Percentiles rank a stretch among this genome's conserved stretches.
phyloP scores from a whole-genome alignment of 1,284 basidiomycete genomes.

The Fomitopsis betulina region DNA sequence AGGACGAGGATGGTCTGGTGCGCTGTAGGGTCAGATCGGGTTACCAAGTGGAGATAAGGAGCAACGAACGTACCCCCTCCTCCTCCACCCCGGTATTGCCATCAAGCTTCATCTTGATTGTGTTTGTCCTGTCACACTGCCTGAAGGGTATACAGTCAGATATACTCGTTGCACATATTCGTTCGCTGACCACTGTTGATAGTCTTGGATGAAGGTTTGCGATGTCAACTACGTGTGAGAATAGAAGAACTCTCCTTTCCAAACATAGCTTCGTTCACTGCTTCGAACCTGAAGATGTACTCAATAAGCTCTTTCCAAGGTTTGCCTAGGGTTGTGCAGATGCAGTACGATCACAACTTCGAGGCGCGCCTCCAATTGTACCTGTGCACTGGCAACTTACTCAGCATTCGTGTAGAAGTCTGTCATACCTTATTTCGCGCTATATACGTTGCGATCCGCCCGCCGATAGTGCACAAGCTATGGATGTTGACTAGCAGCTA shows the following conservation, averaged over 20 bases:
- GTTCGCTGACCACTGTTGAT: constrained; percentile 21
- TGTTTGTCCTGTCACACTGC: constrained; percentile 35
- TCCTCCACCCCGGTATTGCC: constrained; percentile 25
- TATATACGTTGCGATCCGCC: constrained; percentile 29
- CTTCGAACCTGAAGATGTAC: constrained; percentile 41
- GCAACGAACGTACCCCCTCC: too few relatives aligned
- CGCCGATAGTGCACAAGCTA: constrained; percentile 26
- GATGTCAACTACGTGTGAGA: background rate
- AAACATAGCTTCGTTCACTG: constrained; percentile 16
- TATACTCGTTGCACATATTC: background rate
- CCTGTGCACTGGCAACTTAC: constrained; percentile 16
- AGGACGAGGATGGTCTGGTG: constrained; percentile 30
- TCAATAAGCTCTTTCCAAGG: constrained; percentile 39
- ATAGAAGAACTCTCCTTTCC: background rate
- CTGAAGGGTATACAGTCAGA: constrained; percentile 10
- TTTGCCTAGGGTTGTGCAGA: constrained; percentile 33
- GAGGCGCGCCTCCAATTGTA: constrained; percentile 28
- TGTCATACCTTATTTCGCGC: constrained; percentile 19
- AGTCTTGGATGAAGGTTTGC: constrained; percentile 19
- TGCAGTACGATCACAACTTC: constrained; percentile 36
- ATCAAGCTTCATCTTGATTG: constrained; percentile 29
- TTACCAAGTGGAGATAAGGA: background rate
- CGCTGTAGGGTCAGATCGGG: background rate
- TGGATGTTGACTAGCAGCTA: constrained; percentile 35
- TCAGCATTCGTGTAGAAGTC: constrained; percentile 19